Conservation (phyloP, 1,284 basidiomycete species). For the Rhodotorula sp. region DNA sequence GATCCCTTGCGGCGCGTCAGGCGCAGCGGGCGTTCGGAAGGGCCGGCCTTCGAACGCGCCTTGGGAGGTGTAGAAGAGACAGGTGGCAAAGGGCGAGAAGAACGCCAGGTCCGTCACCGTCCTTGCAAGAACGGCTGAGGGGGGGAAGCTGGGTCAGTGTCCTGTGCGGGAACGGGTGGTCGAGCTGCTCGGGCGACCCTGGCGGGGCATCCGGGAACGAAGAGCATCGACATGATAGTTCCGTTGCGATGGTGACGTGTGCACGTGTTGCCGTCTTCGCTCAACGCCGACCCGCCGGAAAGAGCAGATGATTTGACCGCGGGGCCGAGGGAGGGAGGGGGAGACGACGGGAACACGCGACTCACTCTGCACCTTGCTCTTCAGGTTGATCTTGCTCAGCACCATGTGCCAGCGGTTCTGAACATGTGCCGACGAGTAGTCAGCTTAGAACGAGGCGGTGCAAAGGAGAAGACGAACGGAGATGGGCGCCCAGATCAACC, state of each 20-base stretch:
- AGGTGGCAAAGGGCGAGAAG: slow-evolving; percentile 46
- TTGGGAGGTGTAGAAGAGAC: slow-evolving; percentile 45
- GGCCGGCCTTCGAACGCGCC: slow-evolving; percentile 44
- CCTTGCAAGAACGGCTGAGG: slow-evolving; percentile 41
- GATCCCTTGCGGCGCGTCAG: slow-evolving; percentile 18
- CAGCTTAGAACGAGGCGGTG: background rate
- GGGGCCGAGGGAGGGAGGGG: too few relatives aligned
- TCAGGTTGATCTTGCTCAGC: slow-evolving; percentile 11
- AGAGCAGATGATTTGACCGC: too few relatives aligned
- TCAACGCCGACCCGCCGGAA: too few relatives aligned
- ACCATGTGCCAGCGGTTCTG: slow-evolving; percentile 29
- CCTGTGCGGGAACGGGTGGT: too few relatives aligned
- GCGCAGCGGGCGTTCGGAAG: slow-evolving; percentile 19
- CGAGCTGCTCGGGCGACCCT: too few relatives aligned
- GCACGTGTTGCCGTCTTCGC: too few relatives aligned
- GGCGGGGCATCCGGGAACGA: too few relatives aligned
- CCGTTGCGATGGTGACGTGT: too few relatives aligned
- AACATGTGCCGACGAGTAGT: background rate
- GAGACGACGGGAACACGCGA: background rate
- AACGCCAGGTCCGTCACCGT: slow-evolving; percentile 41
- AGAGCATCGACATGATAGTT: too few relatives aligned
- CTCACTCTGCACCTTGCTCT: slow-evolving; percentile 7
- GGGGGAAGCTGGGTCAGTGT: background rate
- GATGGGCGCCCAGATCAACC: slow-evolving; percentile 40
- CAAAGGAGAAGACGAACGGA: slow-evolving; percentile 13